Conservation (phyloP, 371 early-diverging fungal species). For the Mycotypha africana region DNA sequence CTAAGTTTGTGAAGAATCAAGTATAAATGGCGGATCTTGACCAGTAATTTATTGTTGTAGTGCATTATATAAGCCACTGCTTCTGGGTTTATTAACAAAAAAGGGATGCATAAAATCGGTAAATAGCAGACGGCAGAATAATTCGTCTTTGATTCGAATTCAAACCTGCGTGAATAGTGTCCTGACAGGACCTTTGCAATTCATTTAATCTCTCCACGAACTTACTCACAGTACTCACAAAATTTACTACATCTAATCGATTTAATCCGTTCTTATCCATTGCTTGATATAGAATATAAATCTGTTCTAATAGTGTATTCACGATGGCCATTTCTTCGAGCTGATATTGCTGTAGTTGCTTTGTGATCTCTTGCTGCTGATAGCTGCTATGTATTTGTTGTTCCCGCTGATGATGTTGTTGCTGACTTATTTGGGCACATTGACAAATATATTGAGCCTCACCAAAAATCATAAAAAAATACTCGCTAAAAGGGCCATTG, state of each 20-base stretch:
- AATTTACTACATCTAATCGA: background rate
- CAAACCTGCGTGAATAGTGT: background rate
- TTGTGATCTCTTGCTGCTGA: background rate
- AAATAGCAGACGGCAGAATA: slow-evolving; percentile 7
- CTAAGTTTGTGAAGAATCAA: too few species aligned
- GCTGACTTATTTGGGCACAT: too few species aligned
- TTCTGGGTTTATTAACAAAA: background rate
- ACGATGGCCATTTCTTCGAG: background rate
- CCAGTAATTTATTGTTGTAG: too few species aligned
- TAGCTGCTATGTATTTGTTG: too few species aligned
- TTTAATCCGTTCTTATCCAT: background rate
- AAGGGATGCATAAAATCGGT: background rate
- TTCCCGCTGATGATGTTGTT: too few species aligned
- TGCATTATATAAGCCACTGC: too few species aligned
- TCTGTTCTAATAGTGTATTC: background rate
- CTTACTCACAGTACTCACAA: background rate
- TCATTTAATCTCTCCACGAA: background rate
- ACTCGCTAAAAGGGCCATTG: slow-evolving; percentile 6
- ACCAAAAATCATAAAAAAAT: slow-evolving; percentile 11
- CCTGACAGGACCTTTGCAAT: background rate
- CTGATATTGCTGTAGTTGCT: background rate
- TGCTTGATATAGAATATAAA: background rate
- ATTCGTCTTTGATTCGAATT: background rate
- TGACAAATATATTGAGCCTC: background rate
- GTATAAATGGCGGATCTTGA: too few species aligned